phyloP scores from a whole-genome alignment of 352 stramenopile genomes.

The Pythium biforme region DNA sequence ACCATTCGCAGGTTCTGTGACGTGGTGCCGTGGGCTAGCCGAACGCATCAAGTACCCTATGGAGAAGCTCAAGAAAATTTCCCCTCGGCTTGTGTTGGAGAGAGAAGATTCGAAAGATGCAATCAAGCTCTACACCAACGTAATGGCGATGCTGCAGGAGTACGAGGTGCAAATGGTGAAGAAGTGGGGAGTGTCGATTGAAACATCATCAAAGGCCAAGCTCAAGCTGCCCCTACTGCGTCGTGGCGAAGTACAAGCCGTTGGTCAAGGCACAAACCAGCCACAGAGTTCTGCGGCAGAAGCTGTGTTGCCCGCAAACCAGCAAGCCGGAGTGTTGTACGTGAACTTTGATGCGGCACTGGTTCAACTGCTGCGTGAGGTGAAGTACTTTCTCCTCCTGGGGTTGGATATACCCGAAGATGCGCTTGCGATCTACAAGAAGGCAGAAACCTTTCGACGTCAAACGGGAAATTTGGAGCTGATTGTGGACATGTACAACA shows the following conservation, averaged over 20 bases:
- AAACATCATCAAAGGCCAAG: slow-evolving; percentile 80
- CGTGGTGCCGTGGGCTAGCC: slow-evolving; percentile 84
- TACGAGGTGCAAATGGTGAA: slow-evolving; percentile 84
- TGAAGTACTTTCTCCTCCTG: slow-evolving; percentile 93
- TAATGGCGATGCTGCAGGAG: slow-evolving; percentile 81
- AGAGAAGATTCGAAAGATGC: slow-evolving; percentile 88
- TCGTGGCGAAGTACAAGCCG: slow-evolving; percentile 29
- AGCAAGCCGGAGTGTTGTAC: slow-evolving; percentile 39
- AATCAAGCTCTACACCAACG: slow-evolving; percentile 89
- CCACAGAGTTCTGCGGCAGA: background rate
- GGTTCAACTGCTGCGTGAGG: slow-evolving; percentile 89
- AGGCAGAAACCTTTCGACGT: slow-evolving; percentile 88
- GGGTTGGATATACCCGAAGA: slow-evolving; percentile 88
- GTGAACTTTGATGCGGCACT: slow-evolving; percentile 92
- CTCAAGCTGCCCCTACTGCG: slow-evolving; percentile 86
- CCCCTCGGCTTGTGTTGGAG: slow-evolving; percentile 77
- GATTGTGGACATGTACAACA: slow-evolving; percentile 94
- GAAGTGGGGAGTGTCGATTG: slow-evolving; percentile 77
- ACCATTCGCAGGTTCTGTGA: slow-evolving; percentile 89
- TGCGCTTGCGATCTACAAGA: slow-evolving; percentile 90
- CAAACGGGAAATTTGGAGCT: slow-evolving; percentile 92
- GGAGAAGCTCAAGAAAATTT: slow-evolving; percentile 82
- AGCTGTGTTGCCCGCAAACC: background rate
- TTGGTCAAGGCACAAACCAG: background rate
- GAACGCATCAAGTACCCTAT: slow-evolving; percentile 90